phyloP scores from a whole-genome alignment of 2,329 filamentous ascomycete genomes.

The Diplodia sapinea region DNA sequence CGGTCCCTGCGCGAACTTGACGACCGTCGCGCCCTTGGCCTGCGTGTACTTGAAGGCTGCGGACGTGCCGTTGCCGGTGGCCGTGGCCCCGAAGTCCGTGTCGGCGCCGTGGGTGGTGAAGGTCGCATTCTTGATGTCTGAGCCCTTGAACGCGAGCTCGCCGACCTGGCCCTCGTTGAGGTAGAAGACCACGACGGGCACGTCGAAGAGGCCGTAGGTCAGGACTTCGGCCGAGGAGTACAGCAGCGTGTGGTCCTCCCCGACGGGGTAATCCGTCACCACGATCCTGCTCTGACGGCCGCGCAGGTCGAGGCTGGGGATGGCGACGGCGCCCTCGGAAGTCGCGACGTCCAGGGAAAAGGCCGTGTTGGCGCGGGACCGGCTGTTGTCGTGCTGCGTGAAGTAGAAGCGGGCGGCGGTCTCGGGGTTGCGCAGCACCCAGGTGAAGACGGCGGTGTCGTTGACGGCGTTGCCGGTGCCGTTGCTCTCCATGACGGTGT shows the following conservation, averaged over 20 bases:
- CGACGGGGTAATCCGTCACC: conserved; percentile 64
- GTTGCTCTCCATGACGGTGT: conserved; percentile 61
- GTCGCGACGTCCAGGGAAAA: conserved; percentile 64
- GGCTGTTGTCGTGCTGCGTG: conserved; percentile 60
- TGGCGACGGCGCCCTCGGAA: conserved; percentile 59
- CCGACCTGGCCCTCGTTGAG: conserved; percentile 48
- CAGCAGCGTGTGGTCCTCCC: conserved; percentile 56
- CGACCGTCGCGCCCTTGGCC: conserved; percentile 43
- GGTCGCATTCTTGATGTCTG: conserved; percentile 45
- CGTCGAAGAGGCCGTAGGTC: conserved; percentile 49
- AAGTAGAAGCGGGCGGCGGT: conserved; percentile 66
- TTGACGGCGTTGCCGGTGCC: conserved; percentile 58
- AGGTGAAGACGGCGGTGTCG: conserved; percentile 58
- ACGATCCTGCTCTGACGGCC: conserved; percentile 68
- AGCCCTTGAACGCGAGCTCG: conserved; percentile 48
- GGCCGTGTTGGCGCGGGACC: conserved; percentile 56
- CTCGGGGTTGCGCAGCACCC: conserved; percentile 64
- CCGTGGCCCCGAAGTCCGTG: conserved; percentile 53
- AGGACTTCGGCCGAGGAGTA: conserved; percentile 61
- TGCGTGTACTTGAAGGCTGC: conserved; percentile 40
- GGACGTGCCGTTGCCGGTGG: conserved; percentile 46
- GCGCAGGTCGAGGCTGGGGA: conserved; percentile 64
- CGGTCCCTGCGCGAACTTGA: conserved; percentile 47
- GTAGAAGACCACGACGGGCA: conserved; percentile 49
- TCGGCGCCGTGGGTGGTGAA: conserved; percentile 48